A percentile compares a stretch with the other conserved stretches of the same genome.
Evolutionary conservation across 1,284 basidiomycete genomes (phyloP).

Genomic region (Coniophora puteana): DNA sequence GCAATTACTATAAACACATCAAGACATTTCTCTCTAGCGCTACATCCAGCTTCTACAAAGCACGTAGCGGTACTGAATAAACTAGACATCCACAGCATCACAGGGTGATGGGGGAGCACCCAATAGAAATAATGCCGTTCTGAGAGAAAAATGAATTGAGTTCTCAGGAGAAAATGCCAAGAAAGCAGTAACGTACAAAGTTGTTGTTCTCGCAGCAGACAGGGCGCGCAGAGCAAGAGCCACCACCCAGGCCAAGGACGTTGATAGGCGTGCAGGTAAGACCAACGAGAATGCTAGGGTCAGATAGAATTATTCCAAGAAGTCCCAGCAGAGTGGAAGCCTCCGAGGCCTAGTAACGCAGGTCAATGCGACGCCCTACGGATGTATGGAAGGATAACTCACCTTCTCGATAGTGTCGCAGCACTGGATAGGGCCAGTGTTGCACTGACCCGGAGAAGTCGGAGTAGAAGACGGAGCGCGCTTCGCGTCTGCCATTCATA

Average conservation of each 20-base stretch:
- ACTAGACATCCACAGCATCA: too few relatives aligned
- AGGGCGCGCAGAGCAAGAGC: not conserved
- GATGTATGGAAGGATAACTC: too few relatives aligned
- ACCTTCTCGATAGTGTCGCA: too few relatives aligned
- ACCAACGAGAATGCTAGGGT: not conserved
- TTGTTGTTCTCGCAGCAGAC: constrained; percentile 4
- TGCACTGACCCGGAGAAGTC: too few relatives aligned
- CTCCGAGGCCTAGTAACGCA: not conserved
- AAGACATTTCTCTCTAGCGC: too few relatives aligned
- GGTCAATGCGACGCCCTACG: too few relatives aligned
- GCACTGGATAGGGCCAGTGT: constrained; percentile 27
- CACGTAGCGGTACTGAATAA: too few relatives aligned
- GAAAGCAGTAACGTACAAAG: not conserved
- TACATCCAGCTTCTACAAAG: too few relatives aligned
- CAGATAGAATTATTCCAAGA: not conserved
- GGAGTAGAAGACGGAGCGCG: too few relatives aligned
- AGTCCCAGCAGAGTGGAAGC: constrained; percentile 1
- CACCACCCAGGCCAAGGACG: not conserved
- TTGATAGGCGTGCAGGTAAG: constrained; percentile 1
- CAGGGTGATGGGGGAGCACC: constrained; percentile 1
- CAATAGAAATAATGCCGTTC: constrained; percentile 1
- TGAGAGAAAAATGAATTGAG: not conserved
- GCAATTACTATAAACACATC: too few relatives aligned
- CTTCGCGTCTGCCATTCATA: too few relatives aligned
- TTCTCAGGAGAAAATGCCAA: not conserved